A percentile compares a stretch with the other conserved stretches of the same genome.
These are phyloP conservation scores for Dendrobium officinale DNA, from an alignment of 106 monocot species.

Conservation along the genomic window DNA sequence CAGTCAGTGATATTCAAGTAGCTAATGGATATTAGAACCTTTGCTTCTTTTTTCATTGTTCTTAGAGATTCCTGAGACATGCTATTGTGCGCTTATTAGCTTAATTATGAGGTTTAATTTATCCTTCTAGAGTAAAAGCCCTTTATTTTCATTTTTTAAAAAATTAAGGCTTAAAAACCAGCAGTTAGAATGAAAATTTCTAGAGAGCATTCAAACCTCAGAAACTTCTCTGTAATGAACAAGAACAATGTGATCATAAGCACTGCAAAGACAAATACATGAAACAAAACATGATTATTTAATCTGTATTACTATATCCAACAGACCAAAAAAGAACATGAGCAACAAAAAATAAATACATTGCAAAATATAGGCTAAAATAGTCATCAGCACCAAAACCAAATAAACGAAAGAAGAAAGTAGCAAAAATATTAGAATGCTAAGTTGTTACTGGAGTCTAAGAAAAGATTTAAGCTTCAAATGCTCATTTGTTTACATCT, in stretches of 20 bases:
- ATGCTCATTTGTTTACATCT: too few relatives aligned
- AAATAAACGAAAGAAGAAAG: too few relatives aligned
- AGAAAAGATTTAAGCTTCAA: too few relatives aligned
- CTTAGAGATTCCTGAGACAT: too few relatives aligned
- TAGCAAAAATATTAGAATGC: too few relatives aligned
- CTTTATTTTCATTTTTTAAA: neutral
- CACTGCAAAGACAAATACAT: constrained; percentile 42
- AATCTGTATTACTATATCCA: neutral
- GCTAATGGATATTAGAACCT: too few relatives aligned
- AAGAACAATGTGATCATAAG: constrained; percentile 76
- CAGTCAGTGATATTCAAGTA: too few relatives aligned
- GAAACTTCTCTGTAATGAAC: constrained; percentile 86
- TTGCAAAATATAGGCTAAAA: neutral
- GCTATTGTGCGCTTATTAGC: neutral
- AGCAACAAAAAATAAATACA: neutral
- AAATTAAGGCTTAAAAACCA: too few relatives aligned
- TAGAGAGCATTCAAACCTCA: constrained; percentile 48
- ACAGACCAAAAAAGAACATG: neutral
- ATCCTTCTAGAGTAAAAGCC: neutral
- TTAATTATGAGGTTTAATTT: neutral
- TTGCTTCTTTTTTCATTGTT: too few relatives aligned
- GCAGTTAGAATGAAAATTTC: neutral
- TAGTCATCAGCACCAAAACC: neutral
- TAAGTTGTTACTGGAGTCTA: too few relatives aligned
- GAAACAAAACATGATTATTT: neutral